Evolutionary conservation across 805 yeast genomes (phyloP), one percentile per base, ranked within the genome.

Genomic region (Pichia heedii): DNA sequence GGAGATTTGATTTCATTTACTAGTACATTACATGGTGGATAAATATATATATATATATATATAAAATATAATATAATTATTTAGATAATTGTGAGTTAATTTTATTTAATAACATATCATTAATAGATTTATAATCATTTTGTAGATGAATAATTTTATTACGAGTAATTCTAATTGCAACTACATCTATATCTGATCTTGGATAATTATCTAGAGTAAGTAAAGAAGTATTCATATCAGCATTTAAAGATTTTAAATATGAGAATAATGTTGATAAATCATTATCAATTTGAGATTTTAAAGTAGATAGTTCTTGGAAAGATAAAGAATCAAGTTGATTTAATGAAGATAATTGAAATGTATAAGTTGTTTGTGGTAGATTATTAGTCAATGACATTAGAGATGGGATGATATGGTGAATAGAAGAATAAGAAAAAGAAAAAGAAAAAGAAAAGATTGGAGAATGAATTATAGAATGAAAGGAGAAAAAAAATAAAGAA

Each of bases 11-110:
- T 90, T 33, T 78, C 94, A 3, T 90, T 90, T 56, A 90, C 97
- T 2, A 84, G 95, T 35, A 93, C 98, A 4, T 67, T 90, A 48
- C 98, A 90, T 54, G 98, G 98, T 5, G 98, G 98, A 38, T 90
- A 58, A 56, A 37, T 36, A 34, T 34, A 34, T 34, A 34, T 34
- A 34, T 34, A 34, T 6, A 10, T 34, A 34, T 34, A 34, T 34
- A 34, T 34, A 34, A 24, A 24, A 11, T 8, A 24, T 24, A 24
- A 8, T 24, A 11, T 8, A 24, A n/a, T n/a, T n/a, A n/a, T n/a
- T n/a, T 29, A 34, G 40, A 32, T 37, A 54, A 49, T 22, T 74
- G 76, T 29, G 64, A 61, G 5, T 65, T 54, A 49, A 87, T 69
- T 8, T 43, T 47, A 29, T 76, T 77, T 8, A 86, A 58, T 20